Evolutionary conservation across 225 moss, liverwort and hornwort species (phyloP).

Genomic region (Physcomitrellopsis africana): DNA sequence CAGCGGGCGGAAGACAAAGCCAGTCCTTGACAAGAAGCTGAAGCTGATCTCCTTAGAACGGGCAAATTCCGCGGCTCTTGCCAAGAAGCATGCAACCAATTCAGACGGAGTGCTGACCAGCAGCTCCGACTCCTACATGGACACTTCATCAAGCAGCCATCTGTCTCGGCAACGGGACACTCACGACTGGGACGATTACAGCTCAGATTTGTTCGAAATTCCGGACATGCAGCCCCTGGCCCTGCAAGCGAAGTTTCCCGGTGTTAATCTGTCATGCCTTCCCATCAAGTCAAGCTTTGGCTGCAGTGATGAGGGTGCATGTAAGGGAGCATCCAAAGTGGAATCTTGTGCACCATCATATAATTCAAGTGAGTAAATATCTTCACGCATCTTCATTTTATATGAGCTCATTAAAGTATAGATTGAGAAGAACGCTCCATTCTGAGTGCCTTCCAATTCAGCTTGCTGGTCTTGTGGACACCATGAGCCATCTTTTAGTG

Average conservation of each 20-base stretch:
- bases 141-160: conserved; percentile 40
- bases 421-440: neutral
- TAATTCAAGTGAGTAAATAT: conserved; percentile 38
- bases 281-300: conserved; percentile 38
- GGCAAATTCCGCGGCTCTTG: conserved; percentile 43
- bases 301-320: conserved; percentile 26
- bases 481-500: too few species aligned
- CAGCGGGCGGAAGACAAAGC: conserved; percentile 26
- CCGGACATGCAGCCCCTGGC: conserved; percentile 41
- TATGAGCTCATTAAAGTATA: neutral
- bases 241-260: conserved; percentile 28
- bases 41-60: conserved; percentile 47
- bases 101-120: conserved; percentile 38
- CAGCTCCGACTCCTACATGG: conserved; percentile 41
- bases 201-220: conserved; percentile 48
- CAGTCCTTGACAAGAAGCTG: conserved; percentile 41
- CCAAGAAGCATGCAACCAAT: conserved; percentile 26
- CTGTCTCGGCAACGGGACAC: conserved; percentile 24
- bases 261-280: conserved; percentile 39
- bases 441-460: neutral
- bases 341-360: conserved; percentile 26
- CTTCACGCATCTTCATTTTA: conserved; percentile 8
- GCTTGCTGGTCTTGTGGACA: neutral
- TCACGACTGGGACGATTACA: conserved; percentile 45
- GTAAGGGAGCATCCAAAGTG: conserved; percentile 27